A percentile compares a stretch with the other conserved stretches of the same genome.
These are phyloP conservation scores for Hyaloperonospora arabidopsidis DNA, from an alignment of 352 stramenopile species.

Conservation along the genomic window DNA sequence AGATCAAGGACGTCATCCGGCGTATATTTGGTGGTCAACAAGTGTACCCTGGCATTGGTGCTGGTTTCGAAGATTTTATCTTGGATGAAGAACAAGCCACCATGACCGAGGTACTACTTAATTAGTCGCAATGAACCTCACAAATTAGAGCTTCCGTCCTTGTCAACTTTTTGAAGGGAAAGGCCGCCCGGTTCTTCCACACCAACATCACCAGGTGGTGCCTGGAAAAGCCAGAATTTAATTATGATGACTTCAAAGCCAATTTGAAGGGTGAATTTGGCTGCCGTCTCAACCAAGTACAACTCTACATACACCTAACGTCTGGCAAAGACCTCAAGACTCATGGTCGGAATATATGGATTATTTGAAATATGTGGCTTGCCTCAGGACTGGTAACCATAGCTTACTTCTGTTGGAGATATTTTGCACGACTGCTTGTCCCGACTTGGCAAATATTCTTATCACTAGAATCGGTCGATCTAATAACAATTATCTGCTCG, in stretches of 20 bases:
- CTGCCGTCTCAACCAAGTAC: slow-evolving; percentile 9
- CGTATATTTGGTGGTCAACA: not conserved
- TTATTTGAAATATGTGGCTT: not conserved
- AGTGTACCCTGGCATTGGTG: not conserved
- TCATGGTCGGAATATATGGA: not conserved
- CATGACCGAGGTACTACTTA: not conserved
- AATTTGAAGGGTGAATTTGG: slow-evolving; percentile 5
- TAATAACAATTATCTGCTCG: not conserved
- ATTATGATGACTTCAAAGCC: not conserved
- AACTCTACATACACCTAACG: not conserved
- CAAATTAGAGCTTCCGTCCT: slow-evolving; percentile 8
- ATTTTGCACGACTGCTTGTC: not conserved
- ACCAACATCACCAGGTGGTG: slow-evolving; percentile 7
- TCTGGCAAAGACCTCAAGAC: not conserved
- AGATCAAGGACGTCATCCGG: not conserved
- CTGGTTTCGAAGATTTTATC: not conserved
- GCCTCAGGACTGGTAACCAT: not conserved
- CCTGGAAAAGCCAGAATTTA: slow-evolving; percentile 5
- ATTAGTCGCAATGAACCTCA: not conserved
- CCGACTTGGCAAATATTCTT: not conserved
- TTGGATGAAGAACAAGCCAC: not conserved
- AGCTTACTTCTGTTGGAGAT: not conserved
- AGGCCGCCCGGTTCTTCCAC: slow-evolving; percentile 8
- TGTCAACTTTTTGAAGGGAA: slow-evolving; percentile 9
- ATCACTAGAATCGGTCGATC: not conserved